Conservation (phyloP, 1,284 basidiomycete species). For the Cystobasidiaceae sp. region DNA sequence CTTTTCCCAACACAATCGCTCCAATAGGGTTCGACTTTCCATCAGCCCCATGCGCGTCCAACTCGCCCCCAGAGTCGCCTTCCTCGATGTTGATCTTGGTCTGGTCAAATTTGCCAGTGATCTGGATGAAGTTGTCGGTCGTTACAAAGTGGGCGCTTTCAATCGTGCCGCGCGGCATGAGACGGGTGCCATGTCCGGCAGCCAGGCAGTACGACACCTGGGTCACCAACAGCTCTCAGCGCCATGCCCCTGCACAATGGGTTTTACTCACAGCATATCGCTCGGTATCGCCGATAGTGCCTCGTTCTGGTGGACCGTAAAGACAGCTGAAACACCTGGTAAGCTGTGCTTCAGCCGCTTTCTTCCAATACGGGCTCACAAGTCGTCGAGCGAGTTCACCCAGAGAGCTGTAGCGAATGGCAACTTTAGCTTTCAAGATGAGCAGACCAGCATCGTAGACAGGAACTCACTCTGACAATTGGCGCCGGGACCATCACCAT, state of each 20-base stretch:
- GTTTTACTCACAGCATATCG: slow-evolving; percentile 51
- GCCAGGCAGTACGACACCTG: slow-evolving; percentile 45
- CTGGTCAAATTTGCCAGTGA: slow-evolving; percentile 49
- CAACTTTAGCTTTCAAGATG: not conserved
- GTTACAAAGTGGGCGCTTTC: slow-evolving; percentile 56
- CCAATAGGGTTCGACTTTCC: slow-evolving; percentile 44
- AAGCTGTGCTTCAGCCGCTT: not conserved
- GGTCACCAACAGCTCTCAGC: not conserved
- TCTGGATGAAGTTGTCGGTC: slow-evolving; percentile 50
- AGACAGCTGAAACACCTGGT: slow-evolving; percentile 49
- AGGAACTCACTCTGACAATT: slow-evolving; percentile 12
- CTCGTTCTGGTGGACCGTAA: slow-evolving; percentile 52
- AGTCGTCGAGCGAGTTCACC: slow-evolving; percentile 9
- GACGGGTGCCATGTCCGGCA: slow-evolving; percentile 59
- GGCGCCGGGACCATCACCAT: not conserved
- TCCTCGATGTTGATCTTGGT: slow-evolving; percentile 48
- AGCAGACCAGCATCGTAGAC: not conserved
- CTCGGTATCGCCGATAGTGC: slow-evolving; percentile 61
- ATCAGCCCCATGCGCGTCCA: slow-evolving; percentile 52
- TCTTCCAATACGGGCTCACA: not conserved
- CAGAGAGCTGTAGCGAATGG: not conserved
- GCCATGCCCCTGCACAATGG: too few relatives aligned
- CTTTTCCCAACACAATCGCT: slow-evolving; percentile 38
- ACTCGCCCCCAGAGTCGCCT: slow-evolving; percentile 51
- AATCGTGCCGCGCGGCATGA: slow-evolving; percentile 59